A percentile compares a stretch with the other conserved stretches of the same genome.
phyloP scores from a whole-genome alignment of 768 basidiomycete species.

The Boletus rubescentipes region DNA sequence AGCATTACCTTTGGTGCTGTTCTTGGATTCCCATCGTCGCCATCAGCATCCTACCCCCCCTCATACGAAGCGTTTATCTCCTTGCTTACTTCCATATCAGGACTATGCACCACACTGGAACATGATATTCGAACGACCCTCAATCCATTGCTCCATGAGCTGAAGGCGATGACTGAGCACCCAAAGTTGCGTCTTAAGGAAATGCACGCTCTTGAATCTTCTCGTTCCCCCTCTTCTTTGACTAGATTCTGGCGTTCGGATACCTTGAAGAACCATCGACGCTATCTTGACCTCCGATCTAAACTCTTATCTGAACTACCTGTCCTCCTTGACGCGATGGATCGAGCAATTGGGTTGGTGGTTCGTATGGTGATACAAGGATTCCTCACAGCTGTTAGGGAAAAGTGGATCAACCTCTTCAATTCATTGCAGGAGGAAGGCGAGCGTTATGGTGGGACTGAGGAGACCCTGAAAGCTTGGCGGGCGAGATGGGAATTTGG shows the following conservation, averaged over 20 bases:
- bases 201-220: slow-evolving; percentile 66
- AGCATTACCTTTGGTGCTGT: slow-evolving; percentile 57
- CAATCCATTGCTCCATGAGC: slow-evolving; percentile 50
- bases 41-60: slow-evolving; percentile 2
- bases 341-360: slow-evolving; percentile 49
- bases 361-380: slow-evolving; percentile 48
- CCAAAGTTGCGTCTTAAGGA: slow-evolving; percentile 62
- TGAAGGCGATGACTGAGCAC: slow-evolving; percentile 53
- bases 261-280: slow-evolving; percentile 29
- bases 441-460: slow-evolving; percentile 57
- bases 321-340: slow-evolving; percentile 51
- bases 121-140: slow-evolving; percentile 46
- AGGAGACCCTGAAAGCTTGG: slow-evolving; percentile 70
- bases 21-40: slow-evolving; percentile 49
- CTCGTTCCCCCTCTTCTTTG: slow-evolving; percentile 55
- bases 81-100: slow-evolving; percentile 39
- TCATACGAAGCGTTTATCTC: slow-evolving; percentile 64
- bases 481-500: slow-evolving; percentile 49
- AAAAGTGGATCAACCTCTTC: slow-evolving; percentile 70
- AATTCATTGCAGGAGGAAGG: slow-evolving; percentile 65
- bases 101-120: slow-evolving; percentile 48
- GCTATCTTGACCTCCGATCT: slow-evolving; percentile 66
- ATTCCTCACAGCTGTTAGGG: slow-evolving; percentile 44
- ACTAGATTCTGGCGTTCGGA: slow-evolving; percentile 45
- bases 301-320: slow-evolving; percentile 71